These are phyloP conservation scores for Acacia melanoxylon DNA, from an alignment of 306 rosid genomes.

Conservation along the genomic window DNA sequence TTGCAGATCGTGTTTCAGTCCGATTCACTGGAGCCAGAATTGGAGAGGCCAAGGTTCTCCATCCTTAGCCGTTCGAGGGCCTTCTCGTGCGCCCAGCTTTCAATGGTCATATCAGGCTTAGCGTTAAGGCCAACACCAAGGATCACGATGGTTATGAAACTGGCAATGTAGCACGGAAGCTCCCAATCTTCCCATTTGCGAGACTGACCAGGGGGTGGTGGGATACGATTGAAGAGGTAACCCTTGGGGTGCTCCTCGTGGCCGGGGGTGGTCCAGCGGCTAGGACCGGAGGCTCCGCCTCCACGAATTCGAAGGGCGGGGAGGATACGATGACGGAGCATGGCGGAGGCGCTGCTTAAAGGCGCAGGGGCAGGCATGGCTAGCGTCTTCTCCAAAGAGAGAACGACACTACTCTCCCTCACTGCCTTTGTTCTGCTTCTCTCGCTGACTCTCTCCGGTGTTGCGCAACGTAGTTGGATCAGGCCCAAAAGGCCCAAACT, in stretches of 20 bases:
- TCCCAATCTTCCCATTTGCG: conserved; percentile 99
- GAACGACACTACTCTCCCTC: not conserved
- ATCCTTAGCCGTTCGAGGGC: conserved; percentile 92
- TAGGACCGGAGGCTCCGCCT: conserved; percentile 55
- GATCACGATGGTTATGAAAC: conserved; percentile 95
- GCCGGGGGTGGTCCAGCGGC: conserved; percentile 87
- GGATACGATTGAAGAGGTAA: conserved; percentile 73
- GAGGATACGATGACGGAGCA: conserved; percentile 81
- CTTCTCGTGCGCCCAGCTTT: conserved; percentile 97
- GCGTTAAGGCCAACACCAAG: conserved; percentile 99
- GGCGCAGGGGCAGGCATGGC: conserved; percentile 52
- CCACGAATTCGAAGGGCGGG: conserved; percentile 70
- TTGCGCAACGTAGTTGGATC: not conserved
- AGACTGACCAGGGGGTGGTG: conserved; percentile 69
- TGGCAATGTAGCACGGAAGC: conserved; percentile 94
- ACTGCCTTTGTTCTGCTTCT: not conserved
- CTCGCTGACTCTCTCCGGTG: not conserved
- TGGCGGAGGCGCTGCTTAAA: conserved; percentile 49
- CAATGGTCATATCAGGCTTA: conserved; percentile 97
- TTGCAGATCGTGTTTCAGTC: conserved; percentile 40
- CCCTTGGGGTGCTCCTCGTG: conserved; percentile 91
- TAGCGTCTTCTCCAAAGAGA: conserved; percentile 10
- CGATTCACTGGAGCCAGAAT: conserved; percentile 41
- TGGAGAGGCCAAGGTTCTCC: conserved; percentile 41
- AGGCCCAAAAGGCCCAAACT: not conserved